Evolutionary conservation across 2,329 filamentous ascomycete species (phyloP), one percentile per base, ranked within the genome.

Genomic region (Penicillium sclerotiorum): DNA sequence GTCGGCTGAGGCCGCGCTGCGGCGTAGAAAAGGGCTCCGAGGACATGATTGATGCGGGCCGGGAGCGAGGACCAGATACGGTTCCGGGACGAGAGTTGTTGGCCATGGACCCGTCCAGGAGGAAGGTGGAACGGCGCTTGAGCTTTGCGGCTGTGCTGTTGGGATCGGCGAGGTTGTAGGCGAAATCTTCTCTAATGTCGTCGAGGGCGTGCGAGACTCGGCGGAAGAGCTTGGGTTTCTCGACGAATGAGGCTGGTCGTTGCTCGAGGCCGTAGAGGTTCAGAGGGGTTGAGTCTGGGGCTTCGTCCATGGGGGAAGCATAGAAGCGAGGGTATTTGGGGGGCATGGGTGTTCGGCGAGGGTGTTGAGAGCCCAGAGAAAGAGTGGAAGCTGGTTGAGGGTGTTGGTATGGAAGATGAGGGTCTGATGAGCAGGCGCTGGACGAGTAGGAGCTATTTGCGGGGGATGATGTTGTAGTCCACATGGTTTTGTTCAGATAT

Each of bases 171-270:
- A 66, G 45, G 25, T 65, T 56, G 11, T 63, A 52, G 8, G 64
- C 55, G 17, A 67, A 55, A 45, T 70, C 66, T 48, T 70, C 67
- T 22, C 64, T 66, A 50, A 69, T 69, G 42, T 69, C 67, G 47
- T 63, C 67, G 36, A 71, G 64, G 36, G 64, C 67, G 47, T 69
- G 59, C n/a, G 68, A 71, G 43, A 71, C 58, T 32, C 68, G 62
- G 36, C 52, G 58, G 20, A 70, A 44, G 15, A 67, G 57, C 21
- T 60, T 62, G 25, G 63, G 64, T 30, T 59, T 61, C 35, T 65
- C 57, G 20, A 49, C 40, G 45, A 70, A 63, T 5, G 68, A 71
- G 25, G 65, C 63, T 22, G 63, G 63, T 44, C 68, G 66, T 49
- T 65, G 59, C 39, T 70, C 67, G 37, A 66, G 52, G 50, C 68